Conservation (phyloP, 2,329 filamentous ascomycete genomes). For the Exophiala xenobiotica region DNA sequence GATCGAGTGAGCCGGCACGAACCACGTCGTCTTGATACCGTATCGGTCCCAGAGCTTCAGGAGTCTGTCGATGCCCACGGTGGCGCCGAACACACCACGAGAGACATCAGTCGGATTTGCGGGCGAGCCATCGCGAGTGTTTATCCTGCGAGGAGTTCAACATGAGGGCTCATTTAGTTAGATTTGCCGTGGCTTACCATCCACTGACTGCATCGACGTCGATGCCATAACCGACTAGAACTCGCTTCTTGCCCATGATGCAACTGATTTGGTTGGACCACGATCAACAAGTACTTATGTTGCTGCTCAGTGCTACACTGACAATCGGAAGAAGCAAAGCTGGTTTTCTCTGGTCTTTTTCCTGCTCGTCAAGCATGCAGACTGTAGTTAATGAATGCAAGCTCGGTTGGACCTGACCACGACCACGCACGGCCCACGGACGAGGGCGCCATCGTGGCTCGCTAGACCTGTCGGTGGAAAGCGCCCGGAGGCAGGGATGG, state of each 20-base stretch:
- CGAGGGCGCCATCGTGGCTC: no score
- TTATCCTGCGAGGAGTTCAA: conserved; percentile 31
- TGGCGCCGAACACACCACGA: conserved; percentile 67
- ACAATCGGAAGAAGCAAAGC: no score
- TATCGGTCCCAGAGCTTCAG: conserved; percentile 58
- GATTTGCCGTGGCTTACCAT: no score
- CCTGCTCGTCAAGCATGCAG: no score
- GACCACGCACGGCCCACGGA: not conserved
- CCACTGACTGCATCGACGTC: conserved; percentile 73
- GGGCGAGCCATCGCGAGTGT: conserved; percentile 38
- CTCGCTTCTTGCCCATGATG: conserved; percentile 44
- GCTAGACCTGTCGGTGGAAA: not conserved
- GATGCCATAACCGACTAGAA: conserved; percentile 63
- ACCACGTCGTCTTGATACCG: conserved; percentile 56
- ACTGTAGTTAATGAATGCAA: no score
- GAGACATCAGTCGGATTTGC: conserved; percentile 65
- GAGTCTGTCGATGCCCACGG: conserved; percentile 63
- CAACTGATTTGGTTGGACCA: not conserved
- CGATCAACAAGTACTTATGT: no score
- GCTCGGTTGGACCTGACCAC: not conserved
- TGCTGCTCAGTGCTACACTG: no score
- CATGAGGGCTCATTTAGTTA: no score
- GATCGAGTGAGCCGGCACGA: conserved; percentile 58
- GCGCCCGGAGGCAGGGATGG: not conserved
- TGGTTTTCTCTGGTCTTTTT: no score